phyloP scores from a whole-genome alignment of 129 eudicot genomes.

The Glebionis coronaria region DNA sequence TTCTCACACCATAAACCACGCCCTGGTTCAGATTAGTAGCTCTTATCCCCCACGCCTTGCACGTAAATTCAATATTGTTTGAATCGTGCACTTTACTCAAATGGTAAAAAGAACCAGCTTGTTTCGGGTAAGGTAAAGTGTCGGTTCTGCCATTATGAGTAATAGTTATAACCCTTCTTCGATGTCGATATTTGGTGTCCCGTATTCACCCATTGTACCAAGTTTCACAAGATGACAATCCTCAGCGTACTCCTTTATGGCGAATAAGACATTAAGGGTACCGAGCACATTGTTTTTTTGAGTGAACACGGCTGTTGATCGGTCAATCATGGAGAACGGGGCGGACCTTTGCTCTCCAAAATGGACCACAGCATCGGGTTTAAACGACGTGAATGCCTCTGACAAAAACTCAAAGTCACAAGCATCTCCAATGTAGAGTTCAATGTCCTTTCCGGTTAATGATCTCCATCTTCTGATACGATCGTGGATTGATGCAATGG shows the following conservation, averaged over 20 bases:
- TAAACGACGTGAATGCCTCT: conserved; percentile 75
- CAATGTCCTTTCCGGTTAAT: conserved; percentile 67
- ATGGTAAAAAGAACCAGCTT: conserved; percentile 97
- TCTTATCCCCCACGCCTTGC: conserved; percentile 98
- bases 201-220: conserved; percentile 99
- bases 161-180: conserved; percentile 94
- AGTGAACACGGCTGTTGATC: conserved; percentile 87
- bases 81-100: conserved; percentile 98
- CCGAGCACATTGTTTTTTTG: conserved; percentile 95
- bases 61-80: conserved; percentile 86
- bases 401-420: conserved; percentile 89
- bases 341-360: conserved; percentile 99
- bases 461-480: conserved; percentile 65
- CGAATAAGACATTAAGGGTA: conserved; percentile 89
- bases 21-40: conserved; percentile 98
- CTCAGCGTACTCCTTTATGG: conserved; percentile 80
- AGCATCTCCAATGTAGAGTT: conserved; percentile 77
- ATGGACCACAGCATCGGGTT: conserved; percentile 94
- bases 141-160: conserved; percentile 96
- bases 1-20: conserved; percentile 92
- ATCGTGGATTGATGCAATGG: conserved; percentile 84
- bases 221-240: conserved; percentile 96
- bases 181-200: conserved; percentile 95
- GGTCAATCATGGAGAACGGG: conserved; percentile 96
- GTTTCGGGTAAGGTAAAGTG: conserved; percentile 95